Evolutionary conservation across 2,329 filamentous ascomycete species (phyloP), one percentile per base, ranked within the genome.

Genomic region (Diaporthe ilicicola): DNA sequence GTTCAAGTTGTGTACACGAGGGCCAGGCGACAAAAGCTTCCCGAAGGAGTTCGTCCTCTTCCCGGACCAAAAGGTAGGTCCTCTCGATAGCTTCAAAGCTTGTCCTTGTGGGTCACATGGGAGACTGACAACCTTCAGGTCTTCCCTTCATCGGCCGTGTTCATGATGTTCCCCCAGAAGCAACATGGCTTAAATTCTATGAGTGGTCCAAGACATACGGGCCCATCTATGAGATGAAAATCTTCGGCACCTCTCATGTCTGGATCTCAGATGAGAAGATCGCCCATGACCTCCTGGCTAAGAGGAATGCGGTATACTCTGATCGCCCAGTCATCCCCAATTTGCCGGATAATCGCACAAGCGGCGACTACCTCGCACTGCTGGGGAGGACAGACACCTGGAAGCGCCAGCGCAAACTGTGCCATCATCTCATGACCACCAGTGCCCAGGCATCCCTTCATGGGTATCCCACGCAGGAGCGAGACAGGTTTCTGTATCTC

Each of bases 331-430:
- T 78, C 67, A 86, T 86, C 32, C 82, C 84, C 27, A 85, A 85
- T 72, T 78, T 86, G 8, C 83, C 84, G 3, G 80, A 85, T 70
- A 86, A 85, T 73, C 78, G 83, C 69, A 85, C 83, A 5, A 83
- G 82, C 67, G 84, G 84, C 8, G 79, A 85, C 53, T 85, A 86
- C 67, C 78, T 86, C 3, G 84, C 84, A 15, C 77, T 86, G 4
- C 78, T 83, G 6, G 84, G 84, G 27, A 48, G 8, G 76, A 70
- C 72, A 84, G 84, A 84, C 6, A 84, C 80, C 4, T 86, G 84
- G 84, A 84, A 82, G 74, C 80, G 83, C n/a, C 84, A 86, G 74
- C 80, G 84, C 9, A 85, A 82, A 76, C 80, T 85, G 27, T 82
- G 81, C 71, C 80, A 82, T 66, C 80, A 83, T 71, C 76, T 86